Conservation (phyloP, 495 filamentous ascomycete genomes). For the Chaetomium fimeti region DNA sequence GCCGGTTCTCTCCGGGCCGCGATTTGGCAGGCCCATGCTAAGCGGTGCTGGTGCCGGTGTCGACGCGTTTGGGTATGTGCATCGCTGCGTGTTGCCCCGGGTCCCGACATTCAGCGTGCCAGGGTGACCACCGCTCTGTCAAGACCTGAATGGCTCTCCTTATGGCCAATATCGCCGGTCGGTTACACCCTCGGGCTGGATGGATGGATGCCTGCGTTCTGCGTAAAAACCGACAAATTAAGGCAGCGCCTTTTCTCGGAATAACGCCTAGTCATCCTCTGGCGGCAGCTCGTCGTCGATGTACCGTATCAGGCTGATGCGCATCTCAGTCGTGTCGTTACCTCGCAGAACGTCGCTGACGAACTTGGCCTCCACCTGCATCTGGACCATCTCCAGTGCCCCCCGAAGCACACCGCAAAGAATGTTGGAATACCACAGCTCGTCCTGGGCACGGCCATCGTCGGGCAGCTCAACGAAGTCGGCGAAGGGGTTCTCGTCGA, state of each 20-base stretch:
- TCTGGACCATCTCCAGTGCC: constrained; percentile 97
- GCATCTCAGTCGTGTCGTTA: constrained; percentile 96
- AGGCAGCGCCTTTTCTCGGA: background rate
- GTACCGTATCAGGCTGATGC: constrained; percentile 85
- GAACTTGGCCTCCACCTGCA: constrained; percentile 98
- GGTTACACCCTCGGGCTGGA: background rate
- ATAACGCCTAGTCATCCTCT: constrained; percentile 72
- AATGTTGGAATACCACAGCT: constrained; percentile 98
- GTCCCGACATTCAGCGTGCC: background rate
- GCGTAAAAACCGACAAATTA: background rate
- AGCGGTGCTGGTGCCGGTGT: background rate
- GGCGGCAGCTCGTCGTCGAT: constrained; percentile 98
- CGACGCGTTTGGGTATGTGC: background rate
- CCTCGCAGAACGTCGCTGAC: constrained; percentile 91
- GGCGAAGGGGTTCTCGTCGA: constrained; percentile 94
- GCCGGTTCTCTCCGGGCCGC: background rate
- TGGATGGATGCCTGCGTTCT: background rate
- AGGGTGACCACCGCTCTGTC: background rate
- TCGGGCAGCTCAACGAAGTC: constrained; percentile 98
- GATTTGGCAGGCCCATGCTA: background rate
- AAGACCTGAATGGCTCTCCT: background rate
- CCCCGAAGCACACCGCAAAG: constrained; percentile 90
- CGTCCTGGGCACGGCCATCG: constrained; percentile 91
- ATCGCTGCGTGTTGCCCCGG: background rate
- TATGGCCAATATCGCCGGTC: background rate